Evolutionary conservation across 495 filamentous ascomycete species (phyloP), one percentile per base, ranked within the genome.

Genomic region (Mytilinidion resinicola): DNA sequence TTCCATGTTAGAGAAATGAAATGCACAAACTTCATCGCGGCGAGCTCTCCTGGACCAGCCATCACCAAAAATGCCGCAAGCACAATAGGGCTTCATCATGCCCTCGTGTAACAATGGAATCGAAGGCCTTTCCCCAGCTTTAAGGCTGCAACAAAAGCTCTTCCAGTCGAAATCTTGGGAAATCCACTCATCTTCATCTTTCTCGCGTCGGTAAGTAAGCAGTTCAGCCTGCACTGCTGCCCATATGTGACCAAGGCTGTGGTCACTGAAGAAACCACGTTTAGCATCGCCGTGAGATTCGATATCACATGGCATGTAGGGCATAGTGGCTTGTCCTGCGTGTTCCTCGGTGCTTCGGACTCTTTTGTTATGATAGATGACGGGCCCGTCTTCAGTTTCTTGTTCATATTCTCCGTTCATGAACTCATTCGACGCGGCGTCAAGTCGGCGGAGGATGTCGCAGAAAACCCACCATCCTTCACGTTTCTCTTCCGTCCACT

Each of bases 161-260:
- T 55, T 33, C 41, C 55, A 48, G 43, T 55, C 25, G 25, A 60
- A 55, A 15, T 55, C 5, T n/a, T 33, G 14, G 0, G 57, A 60
- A 0, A 51, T 1, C 51, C 57, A 60, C 17, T 35, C 17, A 34
- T 46, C 37, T 0, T 43, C 44, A 17, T 38, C 51, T 1, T 50
- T 36, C 6, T 55, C 51, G 7, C 57, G 51, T 25, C 57, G 51
- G 21, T 60, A 60, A 12, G 52, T 60, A 14, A 49, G 35, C 14
- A 60, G 10, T 37, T 60, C 57, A 5, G 57, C 46, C 21, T 60
- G 51, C 9, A 60, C 51, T 12, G 57, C 37, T 38, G 57, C 57
- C 51, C 57, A 60, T 20, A 60, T n/a, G 1, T 19, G 35, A 12
- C 41, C 57, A 15, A 60, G 25, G 44, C 48, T 47, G 20, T 15